Percentiles rank a stretch among this genome's conserved stretches.
phyloP scores from a whole-genome alignment of 345 rosid species.

The Syzygium grande region DNA sequence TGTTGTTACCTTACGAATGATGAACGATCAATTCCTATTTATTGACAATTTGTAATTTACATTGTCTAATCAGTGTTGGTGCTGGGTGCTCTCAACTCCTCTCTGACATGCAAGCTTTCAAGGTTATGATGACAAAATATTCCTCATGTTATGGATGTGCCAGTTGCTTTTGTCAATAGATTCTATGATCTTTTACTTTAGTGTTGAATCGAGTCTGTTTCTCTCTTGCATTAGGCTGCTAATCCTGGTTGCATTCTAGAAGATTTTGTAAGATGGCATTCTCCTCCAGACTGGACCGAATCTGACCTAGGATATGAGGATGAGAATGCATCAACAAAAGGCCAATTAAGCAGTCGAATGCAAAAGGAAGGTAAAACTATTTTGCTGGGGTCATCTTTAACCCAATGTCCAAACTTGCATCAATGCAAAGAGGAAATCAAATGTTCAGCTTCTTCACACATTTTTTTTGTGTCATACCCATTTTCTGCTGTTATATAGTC shows the following conservation, averaged over 20 bases:
- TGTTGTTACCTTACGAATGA: background rate
- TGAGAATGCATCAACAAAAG: slow-evolving; percentile 35
- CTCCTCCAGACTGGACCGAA: slow-evolving; percentile 98
- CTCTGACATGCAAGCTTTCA: slow-evolving; percentile 99
- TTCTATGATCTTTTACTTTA: background rate
- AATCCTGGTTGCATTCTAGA: slow-evolving; percentile 97
- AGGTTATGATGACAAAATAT: slow-evolving; percentile 30
- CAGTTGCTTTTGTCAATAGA: background rate
- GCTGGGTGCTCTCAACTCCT: slow-evolving; percentile 99
- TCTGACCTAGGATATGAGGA: slow-evolving; percentile 34
- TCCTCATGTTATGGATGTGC: background rate
- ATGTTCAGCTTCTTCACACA: background rate
- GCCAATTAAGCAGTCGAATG: slow-evolving; percentile 91
- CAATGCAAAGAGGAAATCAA: background rate
- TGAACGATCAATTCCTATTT: background rate
- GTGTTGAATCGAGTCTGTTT: background rate
- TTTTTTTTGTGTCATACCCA: background rate
- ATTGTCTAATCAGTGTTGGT: slow-evolving; percentile 65
- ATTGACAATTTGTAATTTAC: slow-evolving; percentile 4
- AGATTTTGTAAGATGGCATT: slow-evolving; percentile 99
- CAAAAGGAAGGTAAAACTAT: slow-evolving; percentile 66
- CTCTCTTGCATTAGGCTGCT: slow-evolving; percentile 56
- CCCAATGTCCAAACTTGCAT: background rate
- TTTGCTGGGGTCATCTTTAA: background rate
- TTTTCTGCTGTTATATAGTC: background rate